Percentiles rank a stretch among this genome's conserved stretches.
Evolutionary conservation across 768 basidiomycete species (phyloP).

Genomic region (Sporobolomyces phaffii): DNA sequence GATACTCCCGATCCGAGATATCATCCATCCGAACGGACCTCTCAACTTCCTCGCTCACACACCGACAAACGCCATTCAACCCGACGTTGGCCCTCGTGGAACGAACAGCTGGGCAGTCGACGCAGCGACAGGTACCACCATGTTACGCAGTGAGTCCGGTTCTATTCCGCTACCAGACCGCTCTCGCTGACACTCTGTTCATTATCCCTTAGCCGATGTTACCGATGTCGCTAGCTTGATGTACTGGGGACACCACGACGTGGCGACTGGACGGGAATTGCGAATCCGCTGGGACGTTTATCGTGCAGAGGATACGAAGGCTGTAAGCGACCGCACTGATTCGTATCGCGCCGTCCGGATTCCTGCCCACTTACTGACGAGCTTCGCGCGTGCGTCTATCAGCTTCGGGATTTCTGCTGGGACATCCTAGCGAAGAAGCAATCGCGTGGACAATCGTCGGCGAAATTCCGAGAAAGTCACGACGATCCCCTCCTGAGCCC

Average conservation of each 20-base stretch:
- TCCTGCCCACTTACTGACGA: too few species aligned
- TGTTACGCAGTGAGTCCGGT: conserved; percentile 12
- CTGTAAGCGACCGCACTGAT: neutral
- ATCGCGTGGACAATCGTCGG: neutral
- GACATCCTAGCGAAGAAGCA: neutral
- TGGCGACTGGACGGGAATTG: conserved; percentile 6
- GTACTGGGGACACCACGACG: conserved; percentile 19
- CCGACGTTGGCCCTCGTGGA: conserved; percentile 5
- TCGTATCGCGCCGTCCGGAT: too few species aligned
- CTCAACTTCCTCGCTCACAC: conserved; percentile 30
- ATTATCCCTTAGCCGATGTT: neutral
- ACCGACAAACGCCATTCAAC: conserved; percentile 19
- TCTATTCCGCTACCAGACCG: too few species aligned
- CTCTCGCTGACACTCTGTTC: neutral
- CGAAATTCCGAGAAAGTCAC: conserved; percentile 4
- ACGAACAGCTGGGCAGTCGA: conserved; percentile 20
- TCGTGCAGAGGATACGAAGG: neutral
- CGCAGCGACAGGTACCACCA: conserved; percentile 15
- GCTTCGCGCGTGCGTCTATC: too few species aligned
- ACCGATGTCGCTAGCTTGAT: conserved; percentile 17
- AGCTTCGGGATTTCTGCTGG: conserved; percentile 33
- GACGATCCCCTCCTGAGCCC: conserved; percentile 30
- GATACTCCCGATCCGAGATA: conserved; percentile 15
- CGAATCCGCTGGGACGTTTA: conserved; percentile 30
- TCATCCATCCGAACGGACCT: conserved; percentile 26